phyloP scores from a whole-genome alignment of 2,329 filamentous ascomycete genomes.

The Beauveria varroae region DNA sequence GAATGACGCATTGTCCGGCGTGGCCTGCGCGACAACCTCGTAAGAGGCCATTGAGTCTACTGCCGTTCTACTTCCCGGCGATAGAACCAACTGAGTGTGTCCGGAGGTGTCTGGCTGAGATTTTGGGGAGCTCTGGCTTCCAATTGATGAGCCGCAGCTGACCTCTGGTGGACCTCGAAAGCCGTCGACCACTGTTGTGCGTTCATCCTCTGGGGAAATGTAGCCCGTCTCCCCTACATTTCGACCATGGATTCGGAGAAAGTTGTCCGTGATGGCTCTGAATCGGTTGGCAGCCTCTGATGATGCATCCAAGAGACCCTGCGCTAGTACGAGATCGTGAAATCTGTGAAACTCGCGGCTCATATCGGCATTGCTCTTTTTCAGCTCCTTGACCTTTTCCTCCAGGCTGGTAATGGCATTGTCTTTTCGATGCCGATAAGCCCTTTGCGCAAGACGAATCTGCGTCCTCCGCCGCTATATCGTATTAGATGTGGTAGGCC shows the following conservation, averaged over 20 bases:
- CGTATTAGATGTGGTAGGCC: constrained; percentile 17
- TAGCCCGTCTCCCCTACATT: constrained; percentile 27
- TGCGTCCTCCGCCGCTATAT: constrained; percentile 71
- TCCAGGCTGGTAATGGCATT: constrained; percentile 68
- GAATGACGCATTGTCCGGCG: constrained; percentile 47
- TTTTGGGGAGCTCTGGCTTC: neutral
- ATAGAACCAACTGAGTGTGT: neutral
- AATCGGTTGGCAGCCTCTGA: constrained; percentile 52
- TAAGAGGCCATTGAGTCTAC: constrained; percentile 23
- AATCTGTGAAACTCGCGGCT: constrained; percentile 61
- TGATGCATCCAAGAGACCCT: constrained; percentile 49
- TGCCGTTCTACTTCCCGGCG: constrained; percentile 2
- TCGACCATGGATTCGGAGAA: constrained; percentile 47
- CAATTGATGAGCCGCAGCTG: constrained; percentile 1
- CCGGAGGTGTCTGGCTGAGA: constrained; percentile 7
- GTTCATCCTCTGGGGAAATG: constrained; percentile 12
- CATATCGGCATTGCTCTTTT: constrained; percentile 65
- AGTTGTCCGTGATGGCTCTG: constrained; percentile 47
- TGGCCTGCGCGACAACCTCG: constrained; percentile 44
- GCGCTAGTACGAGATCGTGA: constrained; percentile 51
- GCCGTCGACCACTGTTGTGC: constrained; percentile 1
- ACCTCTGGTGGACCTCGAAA: neutral
- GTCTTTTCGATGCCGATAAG: constrained; percentile 80
- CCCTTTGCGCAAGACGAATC: constrained; percentile 77
- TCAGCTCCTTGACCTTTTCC: constrained; percentile 60